phyloP scores from a whole-genome alignment of 371 early-diverging fungal species.

The Spraguea lophii region DNA sequence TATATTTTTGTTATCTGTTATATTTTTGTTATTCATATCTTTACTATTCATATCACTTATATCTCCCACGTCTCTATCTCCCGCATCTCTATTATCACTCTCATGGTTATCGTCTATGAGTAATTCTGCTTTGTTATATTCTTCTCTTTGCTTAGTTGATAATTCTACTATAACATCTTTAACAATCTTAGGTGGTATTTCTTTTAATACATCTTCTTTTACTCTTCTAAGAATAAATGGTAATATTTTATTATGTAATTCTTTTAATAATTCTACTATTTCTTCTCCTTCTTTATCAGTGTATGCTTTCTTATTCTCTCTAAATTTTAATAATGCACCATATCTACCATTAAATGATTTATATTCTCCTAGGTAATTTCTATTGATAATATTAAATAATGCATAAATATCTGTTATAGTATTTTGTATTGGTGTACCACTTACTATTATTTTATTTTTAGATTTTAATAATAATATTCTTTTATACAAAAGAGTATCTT shows the following conservation, averaged over 20 bases:
- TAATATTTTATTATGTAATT: constrained; percentile 75
- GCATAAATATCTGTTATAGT: constrained; percentile 46
- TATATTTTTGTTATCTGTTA: not conserved
- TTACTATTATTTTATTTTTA: constrained; percentile 63
- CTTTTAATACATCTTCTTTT: constrained; percentile 88
- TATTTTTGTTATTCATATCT: not conserved
- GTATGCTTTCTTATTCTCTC: constrained; percentile 15
- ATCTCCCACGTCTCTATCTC: not conserved
- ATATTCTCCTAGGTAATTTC: constrained; percentile 39
- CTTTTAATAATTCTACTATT: constrained; percentile 52
- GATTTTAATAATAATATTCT: constrained; percentile 57
- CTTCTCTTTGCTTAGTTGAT: constrained; percentile 54
- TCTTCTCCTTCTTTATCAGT: constrained; percentile 14
- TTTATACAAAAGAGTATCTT: constrained; percentile 61
- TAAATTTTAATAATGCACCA: constrained; percentile 52
- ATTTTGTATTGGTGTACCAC: constrained; percentile 97
- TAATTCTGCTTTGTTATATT: constrained; percentile 67
- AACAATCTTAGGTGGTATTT: constrained; percentile 95
- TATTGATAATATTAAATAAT: constrained; percentile 45
- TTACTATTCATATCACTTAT: not conserved
- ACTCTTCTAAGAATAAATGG: constrained; percentile 85
- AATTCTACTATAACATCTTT: constrained; percentile 85
- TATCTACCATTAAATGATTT: constrained; percentile 30
- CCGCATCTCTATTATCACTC: not conserved
- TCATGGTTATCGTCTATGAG: not conserved